phyloP scores from a whole-genome alignment of 768 basidiomycete species.

The Strobilomyces dryophilus region DNA sequence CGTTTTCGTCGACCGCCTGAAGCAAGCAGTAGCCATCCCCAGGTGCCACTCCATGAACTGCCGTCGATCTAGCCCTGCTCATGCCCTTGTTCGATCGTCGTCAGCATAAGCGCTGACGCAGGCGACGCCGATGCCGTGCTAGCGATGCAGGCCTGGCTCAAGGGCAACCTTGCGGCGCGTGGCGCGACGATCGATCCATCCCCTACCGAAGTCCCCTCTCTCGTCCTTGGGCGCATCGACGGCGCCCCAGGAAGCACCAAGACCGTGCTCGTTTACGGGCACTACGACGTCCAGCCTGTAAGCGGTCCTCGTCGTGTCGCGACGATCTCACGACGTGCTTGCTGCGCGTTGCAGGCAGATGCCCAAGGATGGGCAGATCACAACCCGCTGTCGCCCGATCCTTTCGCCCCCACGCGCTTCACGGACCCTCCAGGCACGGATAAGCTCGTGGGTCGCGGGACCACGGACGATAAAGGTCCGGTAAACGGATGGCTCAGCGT shows the following conservation, averaged over 20 bases:
- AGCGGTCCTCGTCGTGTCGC: conserved; percentile 15
- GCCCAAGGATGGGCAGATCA: not conserved
- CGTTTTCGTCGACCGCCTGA: not conserved
- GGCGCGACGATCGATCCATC: not conserved
- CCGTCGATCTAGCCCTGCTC: not conserved
- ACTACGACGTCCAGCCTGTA: conserved; percentile 90
- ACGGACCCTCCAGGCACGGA: not conserved
- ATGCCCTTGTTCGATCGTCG: not conserved
- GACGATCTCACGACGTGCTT: not conserved
- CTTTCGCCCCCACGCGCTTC: conserved; percentile 8
- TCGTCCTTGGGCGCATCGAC: not conserved
- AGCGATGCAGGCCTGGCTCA: not conserved
- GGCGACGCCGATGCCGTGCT: not conserved
- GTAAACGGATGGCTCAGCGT: conserved; percentile 86
- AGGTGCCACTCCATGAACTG: not conserved
- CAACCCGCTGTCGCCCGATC: not conserved
- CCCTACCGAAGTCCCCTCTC: not conserved
- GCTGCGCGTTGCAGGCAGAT: not conserved
- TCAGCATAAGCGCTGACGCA: not conserved
- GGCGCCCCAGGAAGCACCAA: not conserved
- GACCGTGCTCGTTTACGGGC: conserved; percentile 85
- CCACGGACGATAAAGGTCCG: conserved; percentile 88
- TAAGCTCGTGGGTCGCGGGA: conserved; percentile 76
- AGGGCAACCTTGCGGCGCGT: not conserved
- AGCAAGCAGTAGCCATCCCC: not conserved